Evolutionary conservation across 805 yeast genomes (phyloP).

Genomic region (Nakazawaea molendinolei): DNA sequence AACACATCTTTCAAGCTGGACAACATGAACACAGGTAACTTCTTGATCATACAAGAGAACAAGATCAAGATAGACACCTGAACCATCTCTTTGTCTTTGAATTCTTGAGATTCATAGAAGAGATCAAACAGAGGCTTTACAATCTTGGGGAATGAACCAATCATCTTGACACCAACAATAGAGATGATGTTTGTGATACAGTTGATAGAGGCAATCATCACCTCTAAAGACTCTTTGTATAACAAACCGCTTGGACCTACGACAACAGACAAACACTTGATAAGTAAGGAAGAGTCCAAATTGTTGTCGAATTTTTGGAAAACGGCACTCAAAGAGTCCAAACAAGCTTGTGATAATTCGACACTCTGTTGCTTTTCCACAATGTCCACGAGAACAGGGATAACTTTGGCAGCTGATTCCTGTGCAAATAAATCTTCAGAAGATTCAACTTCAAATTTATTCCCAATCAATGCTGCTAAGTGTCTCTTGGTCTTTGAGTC

Average conservation of each 20-base stretch:
- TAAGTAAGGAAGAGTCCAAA: slow-evolving; percentile 39
- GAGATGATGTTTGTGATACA: slow-evolving; percentile 65
- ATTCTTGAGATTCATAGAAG: slow-evolving; percentile 36
- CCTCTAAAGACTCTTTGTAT: slow-evolving; percentile 42
- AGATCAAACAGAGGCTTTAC: slow-evolving; percentile 66
- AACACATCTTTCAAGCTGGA: slow-evolving; percentile 63
- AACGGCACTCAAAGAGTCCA: slow-evolving; percentile 60
- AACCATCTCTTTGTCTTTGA: slow-evolving; percentile 22
- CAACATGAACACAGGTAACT: slow-evolving; percentile 79
- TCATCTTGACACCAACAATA: slow-evolving; percentile 76
- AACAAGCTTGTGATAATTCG: slow-evolving; percentile 58
- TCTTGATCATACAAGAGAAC: slow-evolving; percentile 67
- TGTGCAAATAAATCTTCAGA: slow-evolving; percentile 40
- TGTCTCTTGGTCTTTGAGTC: slow-evolving; percentile 49
- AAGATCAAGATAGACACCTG: slow-evolving; percentile 70
- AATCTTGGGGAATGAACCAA: slow-evolving; percentile 80
- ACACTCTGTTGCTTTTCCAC: slow-evolving; percentile 28
- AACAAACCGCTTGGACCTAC: slow-evolving; percentile 49
- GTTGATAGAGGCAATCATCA: slow-evolving; percentile 66
- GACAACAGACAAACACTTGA: slow-evolving; percentile 41
- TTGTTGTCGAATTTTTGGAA: slow-evolving; percentile 55
- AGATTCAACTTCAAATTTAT: slow-evolving; percentile 66
- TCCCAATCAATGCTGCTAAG: slow-evolving; percentile 53
- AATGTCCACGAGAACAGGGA: slow-evolving; percentile 42
- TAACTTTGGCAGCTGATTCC: slow-evolving; percentile 43